Evolutionary conservation across 2,329 filamentous ascomycete species (phyloP).

Genomic region (Apiospora rasikravindrae): DNA sequence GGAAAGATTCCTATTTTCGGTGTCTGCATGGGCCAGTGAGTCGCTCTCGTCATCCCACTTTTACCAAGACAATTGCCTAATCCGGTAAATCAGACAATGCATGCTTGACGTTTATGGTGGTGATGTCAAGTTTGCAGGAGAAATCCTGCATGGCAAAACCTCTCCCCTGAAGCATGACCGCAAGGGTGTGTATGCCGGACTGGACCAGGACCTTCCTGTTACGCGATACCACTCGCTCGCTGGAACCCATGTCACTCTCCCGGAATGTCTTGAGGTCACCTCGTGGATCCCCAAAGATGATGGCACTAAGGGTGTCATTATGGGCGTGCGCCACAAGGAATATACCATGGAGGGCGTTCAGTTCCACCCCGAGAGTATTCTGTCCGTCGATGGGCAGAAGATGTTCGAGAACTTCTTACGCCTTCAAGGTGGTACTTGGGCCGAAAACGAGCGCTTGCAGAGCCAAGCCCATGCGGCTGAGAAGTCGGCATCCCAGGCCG

Average conservation of each 20-base stretch:
- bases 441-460: conserved; percentile 70
- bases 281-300: conserved; percentile 85
- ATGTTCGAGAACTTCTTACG: conserved; percentile 94
- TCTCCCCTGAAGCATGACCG: conserved; percentile 87
- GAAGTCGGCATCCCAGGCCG: conserved; percentile 33
- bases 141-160: conserved; percentile 97
- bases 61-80: conserved; percentile 26
- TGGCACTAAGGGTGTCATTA: conserved; percentile 84
- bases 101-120: conserved; percentile 95
- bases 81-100: conserved; percentile 71
- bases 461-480: conserved; percentile 36
- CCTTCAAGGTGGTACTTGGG: conserved; percentile 91
- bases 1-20: conserved; percentile 95
- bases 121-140: conserved; percentile 87
- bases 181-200: conserved; percentile 87
- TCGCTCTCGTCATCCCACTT: conserved; percentile 50
- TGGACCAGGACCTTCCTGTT: conserved; percentile 81
- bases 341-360: conserved; percentile 94
- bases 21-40: conserved; percentile 92
- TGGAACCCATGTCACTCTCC: conserved; percentile 86
- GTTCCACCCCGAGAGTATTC: conserved; percentile 96
- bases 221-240: conserved; percentile 97
- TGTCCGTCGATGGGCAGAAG: conserved; percentile 83
- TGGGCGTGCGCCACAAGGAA: conserved; percentile 94
- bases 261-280: conserved; percentile 83